phyloP scores from a whole-genome alignment of 2,329 filamentous ascomycete species.

The Claviceps quebecensis region DNA sequence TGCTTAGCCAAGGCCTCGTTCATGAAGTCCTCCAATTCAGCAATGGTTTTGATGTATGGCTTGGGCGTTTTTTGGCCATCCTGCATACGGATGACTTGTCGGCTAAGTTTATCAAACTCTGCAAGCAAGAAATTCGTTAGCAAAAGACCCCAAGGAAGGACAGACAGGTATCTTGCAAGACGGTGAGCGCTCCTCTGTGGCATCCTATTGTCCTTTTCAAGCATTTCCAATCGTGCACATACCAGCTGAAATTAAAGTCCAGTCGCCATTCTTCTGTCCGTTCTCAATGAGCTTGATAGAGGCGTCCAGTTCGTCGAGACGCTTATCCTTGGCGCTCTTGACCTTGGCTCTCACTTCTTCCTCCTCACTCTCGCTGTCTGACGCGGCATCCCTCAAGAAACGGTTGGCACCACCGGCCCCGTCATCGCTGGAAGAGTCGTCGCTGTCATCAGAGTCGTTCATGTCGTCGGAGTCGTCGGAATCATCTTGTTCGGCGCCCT shows the following conservation, averaged over 20 bases:
- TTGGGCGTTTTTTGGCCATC: constrained; percentile 72
- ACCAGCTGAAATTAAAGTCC: constrained; percentile 85
- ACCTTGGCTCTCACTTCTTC: constrained; percentile 76
- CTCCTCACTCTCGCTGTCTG: constrained; percentile 74
- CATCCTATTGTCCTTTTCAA: not conserved
- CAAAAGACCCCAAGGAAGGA: not conserved
- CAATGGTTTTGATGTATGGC: constrained; percentile 80
- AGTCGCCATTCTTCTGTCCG: constrained; percentile 93
- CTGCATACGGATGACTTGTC: constrained; percentile 66
- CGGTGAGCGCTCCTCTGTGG: not conserved
- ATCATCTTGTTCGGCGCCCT: constrained; percentile 21
- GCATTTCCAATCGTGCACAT: constrained; percentile 21
- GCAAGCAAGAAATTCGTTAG: constrained; percentile 8
- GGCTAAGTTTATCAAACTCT: constrained; percentile 94
- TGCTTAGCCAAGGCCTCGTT: constrained; percentile 90
- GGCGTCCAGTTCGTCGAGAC: constrained; percentile 80
- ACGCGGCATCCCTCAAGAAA: constrained; percentile 66
- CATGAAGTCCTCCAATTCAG: constrained; percentile 88
- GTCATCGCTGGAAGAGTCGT: constrained; percentile 47
- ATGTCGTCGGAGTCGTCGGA: constrained; percentile 26
- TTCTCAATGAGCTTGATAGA: constrained; percentile 90
- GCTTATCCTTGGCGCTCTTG: constrained; percentile 97
- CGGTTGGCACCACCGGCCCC: constrained; percentile 59
- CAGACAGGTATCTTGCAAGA: not conserved
- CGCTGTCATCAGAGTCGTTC: constrained; percentile 37